Evolutionary conservation across 352 stramenopile species (phyloP), one percentile per base, ranked within the genome.

Genomic region (Globisporangium parvum): DNA sequence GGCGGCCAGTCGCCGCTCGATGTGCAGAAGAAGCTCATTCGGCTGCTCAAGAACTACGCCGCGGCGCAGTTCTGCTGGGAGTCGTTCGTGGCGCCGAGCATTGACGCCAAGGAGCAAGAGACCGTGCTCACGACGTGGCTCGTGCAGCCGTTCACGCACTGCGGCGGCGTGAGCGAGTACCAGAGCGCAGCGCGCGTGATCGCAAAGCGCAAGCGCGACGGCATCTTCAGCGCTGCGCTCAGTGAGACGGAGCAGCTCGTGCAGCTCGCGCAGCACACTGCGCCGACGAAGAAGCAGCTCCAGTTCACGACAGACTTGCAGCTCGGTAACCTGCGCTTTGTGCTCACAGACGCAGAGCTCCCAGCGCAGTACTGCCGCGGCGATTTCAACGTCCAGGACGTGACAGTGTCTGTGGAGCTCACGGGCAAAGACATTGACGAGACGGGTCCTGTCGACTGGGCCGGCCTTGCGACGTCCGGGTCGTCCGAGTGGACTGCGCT

Each of bases 11-110:
- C 70, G 26, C 76, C 73, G 20, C 28, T 87, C 21, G 73, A 84
- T 59, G 60, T 87, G 20, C 80, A 91, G 49, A 87, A 87, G 62
- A 91, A 91, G 59, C 50, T 91, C 15, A 69, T 91, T 33, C 77
- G 80, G 8, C 42, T 91, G 45, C 44, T 91, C 44, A 76, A 87
- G 58, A 85, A 85, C 49, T 87, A 86, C 47, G 76, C 87, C 44
- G 77, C 77, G 0, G 80, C 80, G 0, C 76, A 87, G 42, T 52
- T 80, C 0, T 75, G 73, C 26, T 91, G 78, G 77, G 67, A 88
- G 39, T 63, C 65, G 12, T 61, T 91, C 40, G 68, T 91, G 31
- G 54, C 75, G 26, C 73, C 77, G 15, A 57, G 62, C 44, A 67
- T 87, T 39, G 51, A 73, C 40, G 62, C 70, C 12, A 60, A 65